A percentile compares a stretch with the other conserved stretches of the same genome.
These are phyloP conservation scores for Tetrapyrgos nigripes DNA, from an alignment of 1,284 basidiomycete genomes.

Conservation along the genomic window DNA sequence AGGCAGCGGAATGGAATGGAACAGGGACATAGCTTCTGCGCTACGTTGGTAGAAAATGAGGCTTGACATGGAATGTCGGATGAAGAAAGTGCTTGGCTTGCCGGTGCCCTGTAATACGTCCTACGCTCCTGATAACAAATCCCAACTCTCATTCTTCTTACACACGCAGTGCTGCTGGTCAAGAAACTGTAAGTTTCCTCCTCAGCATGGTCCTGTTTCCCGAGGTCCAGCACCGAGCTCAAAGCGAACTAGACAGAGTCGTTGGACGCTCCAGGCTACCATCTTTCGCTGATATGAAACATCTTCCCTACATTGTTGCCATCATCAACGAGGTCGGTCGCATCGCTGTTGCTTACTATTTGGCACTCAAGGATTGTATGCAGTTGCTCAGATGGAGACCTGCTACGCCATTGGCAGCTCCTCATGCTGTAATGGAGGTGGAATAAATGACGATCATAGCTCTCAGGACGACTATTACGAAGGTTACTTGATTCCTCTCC, in stretches of 20 bases:
- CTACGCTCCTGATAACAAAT: neutral
- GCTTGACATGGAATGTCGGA: neutral
- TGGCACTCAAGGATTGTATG: neutral
- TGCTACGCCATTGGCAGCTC: slow-evolving; percentile 1
- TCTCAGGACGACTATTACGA: slow-evolving; percentile 10
- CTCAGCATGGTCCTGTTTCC: slow-evolving; percentile 6
- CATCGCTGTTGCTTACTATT: neutral
- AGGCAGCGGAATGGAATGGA: neutral
- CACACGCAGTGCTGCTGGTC: neutral
- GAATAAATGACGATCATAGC: neutral
- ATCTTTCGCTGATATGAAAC: slow-evolving; percentile 9
- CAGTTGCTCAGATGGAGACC: slow-evolving; percentile 10
- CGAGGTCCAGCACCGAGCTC: slow-evolving; percentile 2
- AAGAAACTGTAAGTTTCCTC: slow-evolving; percentile 10
- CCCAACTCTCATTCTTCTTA: neutral
- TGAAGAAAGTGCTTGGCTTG: slow-evolving; percentile 2
- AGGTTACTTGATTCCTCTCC: slow-evolving; percentile 6
- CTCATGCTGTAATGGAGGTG: slow-evolving; percentile 7
- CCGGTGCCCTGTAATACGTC: slow-evolving; percentile 5
- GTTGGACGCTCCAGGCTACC: slow-evolving; percentile 11
- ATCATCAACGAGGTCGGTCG: slow-evolving; percentile 9
- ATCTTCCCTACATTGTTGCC: slow-evolving; percentile 12
- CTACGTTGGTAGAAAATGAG: slow-evolving; percentile 5
- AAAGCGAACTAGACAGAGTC: slow-evolving; percentile 8
- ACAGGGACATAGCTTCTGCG: slow-evolving; percentile 2